Base-by-base conservation (phyloP, 2,329 filamentous ascomycete genomes). In the Sporothrix globosa region DNA sequence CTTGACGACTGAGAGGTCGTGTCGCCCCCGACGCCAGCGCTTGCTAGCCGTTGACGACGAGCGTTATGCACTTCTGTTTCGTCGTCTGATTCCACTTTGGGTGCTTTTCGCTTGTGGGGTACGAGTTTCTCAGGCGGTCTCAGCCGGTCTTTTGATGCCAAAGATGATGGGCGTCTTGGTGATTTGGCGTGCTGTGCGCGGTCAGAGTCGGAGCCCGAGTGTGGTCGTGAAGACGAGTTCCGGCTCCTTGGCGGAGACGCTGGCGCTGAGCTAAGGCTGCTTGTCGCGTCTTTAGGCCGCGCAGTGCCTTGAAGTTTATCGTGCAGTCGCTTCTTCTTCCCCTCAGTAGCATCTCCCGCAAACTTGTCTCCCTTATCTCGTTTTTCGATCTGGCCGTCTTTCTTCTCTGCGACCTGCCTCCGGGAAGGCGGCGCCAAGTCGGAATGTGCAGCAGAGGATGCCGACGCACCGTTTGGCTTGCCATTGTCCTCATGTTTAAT, bases 401-500 rank as follows among this genome's bases (percentile, higher is more conserved):
- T 75, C 73, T 76, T 69, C 70, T 75, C 73, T 5, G 63, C 39
- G 9, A 14, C n/a, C 17, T 69, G 71, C 24, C 72, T 73, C 27
- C 71, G 74, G 44, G 13, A 13, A 67, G 21, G 2, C 24, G 19
- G 4, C 39, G 27, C 30, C 39, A 67, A 13, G 54, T 41, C 24
- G 41, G 48, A 17, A 56, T 13, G 30, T 39, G 7, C 54, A 46
- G 58, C 39, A 19, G 71, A 27, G 6, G 66, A 56, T 10, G 68
- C 50, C 6, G 72, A 48, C 6, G 41, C 87, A 70, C 84, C 83
- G 70, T 88, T 87, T 75, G 84, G 87, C 75, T 83, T 85, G 76
- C 89, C 87, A 76, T 90, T 85, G 76, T 89, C 87, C 77, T 90
- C 89, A 74, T 90, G 87, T 77, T 89, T 90, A 75, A 86, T 85